phyloP scores from a whole-genome alignment of 768 basidiomycete species.

The Tubosaeta brunneosetosa region DNA sequence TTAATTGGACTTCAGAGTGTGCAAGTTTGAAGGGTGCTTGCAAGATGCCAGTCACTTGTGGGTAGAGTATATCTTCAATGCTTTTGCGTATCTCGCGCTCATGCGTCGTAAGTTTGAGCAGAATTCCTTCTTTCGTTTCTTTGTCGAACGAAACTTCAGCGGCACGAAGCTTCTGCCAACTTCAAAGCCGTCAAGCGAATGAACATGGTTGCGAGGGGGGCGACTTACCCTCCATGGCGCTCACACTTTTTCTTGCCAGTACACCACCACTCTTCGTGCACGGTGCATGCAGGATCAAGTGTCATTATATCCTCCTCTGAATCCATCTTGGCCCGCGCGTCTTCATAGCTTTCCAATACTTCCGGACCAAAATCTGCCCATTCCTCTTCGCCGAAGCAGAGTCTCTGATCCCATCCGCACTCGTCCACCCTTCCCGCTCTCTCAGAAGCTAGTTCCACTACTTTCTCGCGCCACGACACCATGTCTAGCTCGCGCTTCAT shows the following conservation, averaged over 20 bases:
- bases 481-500: constrained; percentile 67
- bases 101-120: constrained; percentile 61
- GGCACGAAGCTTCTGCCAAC: constrained; percentile 75
- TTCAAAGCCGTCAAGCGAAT: constrained; percentile 25
- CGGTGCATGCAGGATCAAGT: constrained; percentile 28
- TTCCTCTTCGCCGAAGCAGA: constrained; percentile 80
- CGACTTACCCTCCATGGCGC: constrained; percentile 67
- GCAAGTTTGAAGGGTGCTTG: constrained; percentile 30
- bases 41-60: constrained; percentile 36
- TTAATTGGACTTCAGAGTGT: constrained; percentile 37
- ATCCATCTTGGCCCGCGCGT: constrained; percentile 34
- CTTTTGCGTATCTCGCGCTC: constrained; percentile 76
- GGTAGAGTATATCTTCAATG: constrained; percentile 68
- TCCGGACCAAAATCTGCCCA: constrained; percentile 64
- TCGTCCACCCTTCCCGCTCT: constrained; percentile 59
- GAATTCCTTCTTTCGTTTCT: constrained; percentile 65
- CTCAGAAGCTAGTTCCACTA: constrained; percentile 63
- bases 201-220: not conserved
- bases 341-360: constrained; percentile 69
- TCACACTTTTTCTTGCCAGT: constrained; percentile 69
- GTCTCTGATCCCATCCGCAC: constrained; percentile 87
- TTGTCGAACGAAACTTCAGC: constrained; percentile 73
- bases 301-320: constrained; percentile 36
- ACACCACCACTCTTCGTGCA: constrained; percentile 71
- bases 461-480: constrained; percentile 62